phyloP scores from a whole-genome alignment of 352 stramenopile genomes.

The Phytophthora citricola region DNA sequence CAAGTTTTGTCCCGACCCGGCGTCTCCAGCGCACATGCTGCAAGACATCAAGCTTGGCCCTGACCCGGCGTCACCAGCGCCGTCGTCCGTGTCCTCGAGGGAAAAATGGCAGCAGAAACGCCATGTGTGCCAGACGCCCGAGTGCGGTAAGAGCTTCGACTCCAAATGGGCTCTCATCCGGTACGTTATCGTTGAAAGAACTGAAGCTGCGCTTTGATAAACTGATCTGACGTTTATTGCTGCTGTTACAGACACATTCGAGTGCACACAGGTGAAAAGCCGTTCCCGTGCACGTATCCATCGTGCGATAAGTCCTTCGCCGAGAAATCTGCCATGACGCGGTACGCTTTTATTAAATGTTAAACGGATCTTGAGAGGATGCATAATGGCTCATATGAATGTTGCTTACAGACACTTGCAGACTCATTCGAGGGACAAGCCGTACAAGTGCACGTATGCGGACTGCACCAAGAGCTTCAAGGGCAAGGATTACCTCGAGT shows the following conservation, averaged over 20 bases:
- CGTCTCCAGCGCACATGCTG: slow-evolving; percentile 36
- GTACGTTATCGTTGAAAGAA: slow-evolving; percentile 33
- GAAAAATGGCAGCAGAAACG: slow-evolving; percentile 78
- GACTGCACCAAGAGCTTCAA: slow-evolving; percentile 91
- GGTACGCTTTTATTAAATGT: slow-evolving; percentile 37
- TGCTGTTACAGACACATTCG: slow-evolving; percentile 72
- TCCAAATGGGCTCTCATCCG: slow-evolving; percentile 86
- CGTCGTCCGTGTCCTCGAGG: slow-evolving; percentile 50
- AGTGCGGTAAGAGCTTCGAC: slow-evolving; percentile 88
- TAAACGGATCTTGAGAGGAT: slow-evolving; percentile 25
- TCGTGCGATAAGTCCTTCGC: slow-evolving; percentile 90
- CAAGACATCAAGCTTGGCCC: slow-evolving; percentile 11
- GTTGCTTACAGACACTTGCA: slow-evolving; percentile 66
- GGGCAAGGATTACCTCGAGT: slow-evolving; percentile 87
- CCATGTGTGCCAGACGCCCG: slow-evolving; percentile 65
- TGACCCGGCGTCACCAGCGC: slow-evolving; percentile 38
- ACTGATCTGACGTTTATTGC: slow-evolving; percentile 20
- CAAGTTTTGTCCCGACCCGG: slow-evolving; percentile 20
- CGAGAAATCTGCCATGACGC: slow-evolving; percentile 88
- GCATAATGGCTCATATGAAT: background rate
- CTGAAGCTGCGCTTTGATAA: slow-evolving; percentile 5
- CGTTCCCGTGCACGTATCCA: slow-evolving; percentile 82
- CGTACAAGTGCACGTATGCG: slow-evolving; percentile 87
- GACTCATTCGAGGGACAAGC: slow-evolving; percentile 86
- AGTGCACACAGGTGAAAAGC: slow-evolving; percentile 90